These are phyloP conservation scores for Vitis cinerea DNA, from an alignment of 164 flowering plant species.

Conservation along the genomic window DNA sequence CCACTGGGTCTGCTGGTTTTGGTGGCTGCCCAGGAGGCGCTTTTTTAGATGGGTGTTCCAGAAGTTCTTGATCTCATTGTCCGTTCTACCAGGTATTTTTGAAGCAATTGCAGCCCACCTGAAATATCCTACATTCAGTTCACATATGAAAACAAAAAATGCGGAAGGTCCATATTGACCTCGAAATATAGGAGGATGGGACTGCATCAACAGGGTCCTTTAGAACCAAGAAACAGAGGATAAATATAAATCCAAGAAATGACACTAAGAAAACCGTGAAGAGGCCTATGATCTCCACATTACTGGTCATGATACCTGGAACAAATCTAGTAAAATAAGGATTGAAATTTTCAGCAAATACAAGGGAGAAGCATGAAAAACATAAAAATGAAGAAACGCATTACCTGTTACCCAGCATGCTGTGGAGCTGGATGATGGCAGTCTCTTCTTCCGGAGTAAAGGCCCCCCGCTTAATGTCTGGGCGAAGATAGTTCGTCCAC, in stretches of 20 bases:
- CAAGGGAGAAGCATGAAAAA: neutral
- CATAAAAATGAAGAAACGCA: neutral
- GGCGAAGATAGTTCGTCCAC: conserved; percentile 53
- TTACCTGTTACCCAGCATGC: conserved; percentile 45
- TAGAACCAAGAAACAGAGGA: too few species aligned
- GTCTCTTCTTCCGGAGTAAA: conserved; percentile 39
- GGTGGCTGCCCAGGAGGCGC: conserved; percentile 14
- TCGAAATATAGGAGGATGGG: too few species aligned
- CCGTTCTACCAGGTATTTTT: conserved; percentile 48
- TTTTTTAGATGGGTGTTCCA: conserved; percentile 55
- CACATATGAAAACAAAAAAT: too few species aligned
- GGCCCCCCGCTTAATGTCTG: conserved; percentile 42
- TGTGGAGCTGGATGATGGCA: conserved; percentile 30
- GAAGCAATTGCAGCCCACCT: conserved; percentile 52
- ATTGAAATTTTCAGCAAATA: neutral
- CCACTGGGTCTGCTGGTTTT: conserved; percentile 1
- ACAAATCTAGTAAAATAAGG: too few species aligned
- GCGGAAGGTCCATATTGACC: too few species aligned
- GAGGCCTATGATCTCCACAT: too few species aligned
- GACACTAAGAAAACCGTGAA: too few species aligned
- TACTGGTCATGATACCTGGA: too few species aligned
- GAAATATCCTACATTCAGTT: neutral
- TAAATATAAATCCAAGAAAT: too few species aligned
- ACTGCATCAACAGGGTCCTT: too few species aligned
- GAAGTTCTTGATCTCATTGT: conserved; percentile 50